These are phyloP conservation scores for Septoria linicola DNA, from an alignment of 2,329 filamentous ascomycete genomes.

Conservation along the genomic window DNA sequence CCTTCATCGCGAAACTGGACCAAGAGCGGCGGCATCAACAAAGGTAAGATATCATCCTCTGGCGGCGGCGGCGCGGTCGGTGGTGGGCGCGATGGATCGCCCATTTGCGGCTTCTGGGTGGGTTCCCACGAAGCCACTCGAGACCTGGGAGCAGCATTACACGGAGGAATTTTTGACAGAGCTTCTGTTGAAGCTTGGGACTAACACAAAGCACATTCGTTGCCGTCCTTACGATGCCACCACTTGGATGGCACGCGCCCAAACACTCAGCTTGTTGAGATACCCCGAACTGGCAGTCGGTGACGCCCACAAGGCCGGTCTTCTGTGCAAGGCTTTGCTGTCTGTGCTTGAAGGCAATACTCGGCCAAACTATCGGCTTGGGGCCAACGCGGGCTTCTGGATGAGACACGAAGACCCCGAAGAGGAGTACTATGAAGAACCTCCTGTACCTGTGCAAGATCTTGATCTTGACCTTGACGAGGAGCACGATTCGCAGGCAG, in stretches of 20 bases:
- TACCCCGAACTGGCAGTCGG: constrained; percentile 36
- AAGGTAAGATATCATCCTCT: not conserved
- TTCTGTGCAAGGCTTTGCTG: constrained; percentile 24
- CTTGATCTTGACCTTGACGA: constrained; percentile 5
- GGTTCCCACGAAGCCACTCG: constrained; percentile 22
- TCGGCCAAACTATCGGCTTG: constrained; percentile 24
- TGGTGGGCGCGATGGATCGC: constrained; percentile 22
- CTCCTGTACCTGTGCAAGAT: not conserved
- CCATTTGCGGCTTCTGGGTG: constrained; percentile 22
- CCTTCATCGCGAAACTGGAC: too few species aligned
- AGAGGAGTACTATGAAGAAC: constrained; percentile 2
- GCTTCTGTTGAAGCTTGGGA: constrained; percentile 9
- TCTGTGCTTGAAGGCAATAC: constrained; percentile 8
- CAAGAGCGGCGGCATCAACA: too few species aligned
- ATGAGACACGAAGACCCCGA: constrained; percentile 26
- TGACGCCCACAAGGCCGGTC: constrained; percentile 30
- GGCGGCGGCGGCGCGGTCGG: not conserved
- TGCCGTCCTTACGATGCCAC: constrained; percentile 32
- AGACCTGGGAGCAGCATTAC: constrained; percentile 13
- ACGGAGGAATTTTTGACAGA: constrained; percentile 3
- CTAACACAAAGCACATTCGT: constrained; percentile 21
- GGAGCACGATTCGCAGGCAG: constrained; percentile 14
- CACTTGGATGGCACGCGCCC: constrained; percentile 27
- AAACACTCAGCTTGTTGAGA: constrained; percentile 21
- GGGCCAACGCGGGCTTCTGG: constrained; percentile 31